Conservation (phyloP, 495 filamentous ascomycete species). For the Cairneyella variabilis region DNA sequence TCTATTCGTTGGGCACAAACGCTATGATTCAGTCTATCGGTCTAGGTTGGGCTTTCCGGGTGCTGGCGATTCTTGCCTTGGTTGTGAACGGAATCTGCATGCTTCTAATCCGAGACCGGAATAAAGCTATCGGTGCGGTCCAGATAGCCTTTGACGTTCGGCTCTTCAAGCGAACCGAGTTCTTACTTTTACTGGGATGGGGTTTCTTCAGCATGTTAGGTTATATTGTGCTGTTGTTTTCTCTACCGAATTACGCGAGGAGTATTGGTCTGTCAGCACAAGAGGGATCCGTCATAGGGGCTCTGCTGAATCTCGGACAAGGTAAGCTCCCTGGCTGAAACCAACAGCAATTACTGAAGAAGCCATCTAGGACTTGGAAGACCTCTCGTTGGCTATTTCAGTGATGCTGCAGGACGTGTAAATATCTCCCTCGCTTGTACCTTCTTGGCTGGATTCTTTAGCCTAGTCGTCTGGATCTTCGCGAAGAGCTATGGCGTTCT, state of each 20-base stretch:
- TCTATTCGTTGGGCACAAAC: slow-evolving; percentile 45
- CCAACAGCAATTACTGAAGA: too few relatives aligned
- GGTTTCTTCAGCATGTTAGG: slow-evolving; percentile 66
- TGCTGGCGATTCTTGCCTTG: slow-evolving; percentile 49
- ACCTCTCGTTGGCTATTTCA: slow-evolving; percentile 59
- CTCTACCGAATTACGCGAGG: slow-evolving; percentile 58
- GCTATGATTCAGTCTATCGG: slow-evolving; percentile 51
- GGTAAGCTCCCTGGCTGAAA: too few relatives aligned
- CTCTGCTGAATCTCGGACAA: slow-evolving; percentile 63
- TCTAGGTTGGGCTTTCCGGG: slow-evolving; percentile 55
- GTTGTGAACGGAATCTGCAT: slow-evolving; percentile 49
- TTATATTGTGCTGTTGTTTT: slow-evolving; percentile 59
- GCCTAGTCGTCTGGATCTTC: slow-evolving; percentile 67
- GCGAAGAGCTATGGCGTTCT: slow-evolving; percentile 61
- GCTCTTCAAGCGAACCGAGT: slow-evolving; percentile 52
- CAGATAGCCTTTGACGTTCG: slow-evolving; percentile 51
- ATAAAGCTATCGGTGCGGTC: slow-evolving; percentile 51
- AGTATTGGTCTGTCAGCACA: slow-evolving; percentile 53
- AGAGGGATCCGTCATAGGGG: slow-evolving; percentile 63
- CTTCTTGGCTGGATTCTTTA: slow-evolving; percentile 48
- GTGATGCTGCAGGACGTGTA: slow-evolving; percentile 58
- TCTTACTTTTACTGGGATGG: slow-evolving; percentile 57
- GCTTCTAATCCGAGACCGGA: slow-evolving; percentile 57
- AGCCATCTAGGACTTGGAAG: slow-evolving; percentile 48
- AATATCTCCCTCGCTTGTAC: slow-evolving; percentile 58